Base-by-base conservation (phyloP, 305 asterid species). In the Rubia tinctorum region DNA sequence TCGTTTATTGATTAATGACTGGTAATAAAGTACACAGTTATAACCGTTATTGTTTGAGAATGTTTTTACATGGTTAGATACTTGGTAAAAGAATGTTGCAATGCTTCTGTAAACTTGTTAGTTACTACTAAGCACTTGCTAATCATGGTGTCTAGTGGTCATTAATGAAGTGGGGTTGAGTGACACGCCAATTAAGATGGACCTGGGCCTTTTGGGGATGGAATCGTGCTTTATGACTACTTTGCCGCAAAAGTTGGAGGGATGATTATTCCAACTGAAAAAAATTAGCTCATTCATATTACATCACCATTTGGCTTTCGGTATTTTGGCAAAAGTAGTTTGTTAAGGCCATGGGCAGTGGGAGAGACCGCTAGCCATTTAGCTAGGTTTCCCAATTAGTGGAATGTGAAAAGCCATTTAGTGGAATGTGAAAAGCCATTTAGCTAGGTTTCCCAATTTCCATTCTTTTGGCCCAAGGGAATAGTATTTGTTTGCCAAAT, bases 341-440 rank as follows among this genome's bases (percentile, higher is more conserved):
- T 34, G 59, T 43, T 30, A 45, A 58, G 64, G 64, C 5, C 8
- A 0, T 0, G 58, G 66, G 17, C 6, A 11, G 40, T 37, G 15
- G 22, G 39, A 61, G n/a, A n/a, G n/a, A n/a, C n/a, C n/a, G n/a
- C n/a, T n/a, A 62, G 71, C 66, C n/a, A 25, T 75, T 69, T 60
- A 17, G 8, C 7, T 4, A 68, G 69, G 69, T 34, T 68, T 42
- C 71, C 47, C n/a, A n/a, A n/a, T n/a, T n/a, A n/a, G n/a, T n/a
- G n/a, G n/a, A n/a, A n/a, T n/a, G n/a, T n/a, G n/a, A n/a, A n/a
- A n/a, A n/a, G n/a, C n/a, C n/a, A n/a, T n/a, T n/a, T n/a, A 3
- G 1, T 30, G 34, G 34, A 3, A 30, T 3, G 1, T 30, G 34
- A 3, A 30, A 30, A 62, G 71, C 66, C 20, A 25, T 75, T 69